Conservation (phyloP, 2,329 filamentous ascomycete genomes). For the Tympanopsis confertula region DNA sequence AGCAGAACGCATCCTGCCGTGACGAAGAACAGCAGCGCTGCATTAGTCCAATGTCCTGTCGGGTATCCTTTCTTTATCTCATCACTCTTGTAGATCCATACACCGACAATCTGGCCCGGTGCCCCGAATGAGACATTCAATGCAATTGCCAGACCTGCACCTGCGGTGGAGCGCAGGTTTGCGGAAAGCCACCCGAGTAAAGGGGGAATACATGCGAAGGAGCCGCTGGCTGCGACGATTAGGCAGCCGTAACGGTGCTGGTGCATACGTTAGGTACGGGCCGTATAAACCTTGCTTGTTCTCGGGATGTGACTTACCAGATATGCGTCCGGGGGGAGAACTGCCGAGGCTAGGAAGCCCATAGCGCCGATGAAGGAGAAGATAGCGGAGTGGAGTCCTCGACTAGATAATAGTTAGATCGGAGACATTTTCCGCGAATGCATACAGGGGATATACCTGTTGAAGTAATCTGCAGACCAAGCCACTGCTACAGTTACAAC, state of each 20-base stretch:
- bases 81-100: constrained; percentile 61
- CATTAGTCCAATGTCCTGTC: constrained; percentile 60
- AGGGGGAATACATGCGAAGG: constrained; percentile 10
- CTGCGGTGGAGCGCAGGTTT: constrained; percentile 11
- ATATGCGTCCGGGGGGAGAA: constrained; percentile 49
- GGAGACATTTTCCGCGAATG: constrained; percentile 13
- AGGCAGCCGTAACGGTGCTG: constrained; percentile 23
- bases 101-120: constrained; percentile 59
- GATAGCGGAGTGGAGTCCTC: constrained; percentile 10
- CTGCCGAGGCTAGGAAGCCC: constrained; percentile 36
- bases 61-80: constrained; percentile 52
- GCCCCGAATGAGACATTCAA: constrained; percentile 42
- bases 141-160: constrained; percentile 8
- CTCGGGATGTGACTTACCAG: constrained; percentile 13
- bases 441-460: constrained; percentile 19
- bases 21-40: constrained; percentile 46
- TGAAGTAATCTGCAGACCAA: constrained; percentile 4
- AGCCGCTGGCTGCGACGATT: constrained; percentile 10
- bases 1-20: constrained; percentile 39
- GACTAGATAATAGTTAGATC: constrained; percentile 32
- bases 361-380: constrained; percentile 10
- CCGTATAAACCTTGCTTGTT: constrained; percentile 7
- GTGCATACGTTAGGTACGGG: constrained; percentile 55
- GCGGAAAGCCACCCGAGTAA: constrained; percentile 13
- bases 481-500: constrained; percentile 3